A percentile compares a stretch with the other conserved stretches of the same genome.
Conservation (phyloP, 129 eudicot species). For the Lonicera japonica region DNA sequence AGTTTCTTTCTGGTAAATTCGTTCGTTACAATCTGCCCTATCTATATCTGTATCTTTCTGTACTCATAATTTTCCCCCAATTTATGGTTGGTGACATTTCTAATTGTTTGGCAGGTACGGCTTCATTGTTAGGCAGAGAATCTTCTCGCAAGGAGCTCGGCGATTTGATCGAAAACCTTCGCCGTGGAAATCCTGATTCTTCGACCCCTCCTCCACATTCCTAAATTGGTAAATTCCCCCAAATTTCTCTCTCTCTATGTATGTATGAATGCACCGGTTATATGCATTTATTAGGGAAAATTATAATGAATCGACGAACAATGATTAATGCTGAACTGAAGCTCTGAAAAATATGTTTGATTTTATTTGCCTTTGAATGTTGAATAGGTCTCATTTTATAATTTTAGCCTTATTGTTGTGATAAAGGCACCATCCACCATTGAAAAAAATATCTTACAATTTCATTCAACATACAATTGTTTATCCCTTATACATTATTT, state of each 20-base stretch:
- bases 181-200: constrained; percentile 42
- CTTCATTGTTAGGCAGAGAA: constrained; percentile 95
- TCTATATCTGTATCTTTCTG: neutral
- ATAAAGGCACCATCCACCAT: too few relatives aligned
- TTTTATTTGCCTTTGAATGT: too few relatives aligned
- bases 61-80: neutral
- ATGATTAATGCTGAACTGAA: too few relatives aligned
- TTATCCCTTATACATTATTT: too few relatives aligned
- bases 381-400: too few relatives aligned
- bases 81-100: neutral
- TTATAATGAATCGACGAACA: neutral
- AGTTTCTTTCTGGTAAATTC: constrained; percentile 64
- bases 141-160: constrained; percentile 80
- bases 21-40: neutral
- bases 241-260: constrained; percentile 2
- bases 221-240: constrained; percentile 27
- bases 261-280: too few relatives aligned
- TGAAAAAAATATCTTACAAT: too few relatives aligned
- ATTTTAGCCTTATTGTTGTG: too few relatives aligned
- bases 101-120: constrained; percentile 52
- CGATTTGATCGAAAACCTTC: constrained; percentile 65
- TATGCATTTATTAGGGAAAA: neutral
- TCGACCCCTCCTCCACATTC: constrained; percentile 38
- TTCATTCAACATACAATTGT: too few relatives aligned
- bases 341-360: too few relatives aligned